Percentiles rank a stretch among this genome's conserved stretches.
phyloP scores from a whole-genome alignment of 805 yeast species.

The Barnettozyma californica region DNA sequence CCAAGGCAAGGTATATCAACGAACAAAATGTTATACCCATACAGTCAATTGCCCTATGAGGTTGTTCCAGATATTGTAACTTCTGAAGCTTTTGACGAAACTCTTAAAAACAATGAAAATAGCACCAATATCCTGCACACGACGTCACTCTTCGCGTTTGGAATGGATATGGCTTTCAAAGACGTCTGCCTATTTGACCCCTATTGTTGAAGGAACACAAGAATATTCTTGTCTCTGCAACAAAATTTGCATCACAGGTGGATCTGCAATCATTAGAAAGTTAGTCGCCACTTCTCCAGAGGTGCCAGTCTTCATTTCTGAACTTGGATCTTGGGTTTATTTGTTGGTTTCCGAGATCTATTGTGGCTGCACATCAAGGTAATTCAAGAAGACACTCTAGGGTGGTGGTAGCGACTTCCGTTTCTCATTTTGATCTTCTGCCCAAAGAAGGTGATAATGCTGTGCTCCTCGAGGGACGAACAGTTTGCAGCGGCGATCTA shows the following conservation, averaged over 20 bases:
- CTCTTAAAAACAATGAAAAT: constrained; percentile 42
- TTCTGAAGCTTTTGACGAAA: constrained; percentile 39
- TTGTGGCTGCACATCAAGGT: constrained; percentile 39
- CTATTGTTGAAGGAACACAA: constrained; percentile 53
- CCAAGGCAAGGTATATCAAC: constrained; percentile 31
- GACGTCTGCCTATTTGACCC: constrained; percentile 47
- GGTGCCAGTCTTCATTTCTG: too few species aligned
- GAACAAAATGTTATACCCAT: constrained; percentile 25
- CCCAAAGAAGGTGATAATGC: too few species aligned
- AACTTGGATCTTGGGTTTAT: constrained; percentile 14
- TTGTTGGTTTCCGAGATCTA: constrained; percentile 42
- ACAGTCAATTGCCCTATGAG: constrained; percentile 35
- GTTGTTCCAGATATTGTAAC: constrained; percentile 43
- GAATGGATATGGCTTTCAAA: constrained; percentile 36
- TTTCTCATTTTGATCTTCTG: too few species aligned
- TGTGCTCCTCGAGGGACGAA: constrained; percentile 11
- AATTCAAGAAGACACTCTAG: constrained; percentile 20
- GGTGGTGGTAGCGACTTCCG: constrained; percentile 28
- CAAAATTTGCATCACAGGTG: constrained; percentile 35
- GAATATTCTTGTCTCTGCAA: constrained; percentile 45
- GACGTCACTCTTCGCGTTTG: constrained; percentile 53
- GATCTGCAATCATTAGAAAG: constrained; percentile 17
- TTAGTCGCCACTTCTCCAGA: too few species aligned
- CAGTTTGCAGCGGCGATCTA: constrained; percentile 12
- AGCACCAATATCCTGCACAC: constrained; percentile 52